Evolutionary conservation across 1,284 basidiomycete genomes (phyloP).

Genomic region (Ceraceosorus guamensis): DNA sequence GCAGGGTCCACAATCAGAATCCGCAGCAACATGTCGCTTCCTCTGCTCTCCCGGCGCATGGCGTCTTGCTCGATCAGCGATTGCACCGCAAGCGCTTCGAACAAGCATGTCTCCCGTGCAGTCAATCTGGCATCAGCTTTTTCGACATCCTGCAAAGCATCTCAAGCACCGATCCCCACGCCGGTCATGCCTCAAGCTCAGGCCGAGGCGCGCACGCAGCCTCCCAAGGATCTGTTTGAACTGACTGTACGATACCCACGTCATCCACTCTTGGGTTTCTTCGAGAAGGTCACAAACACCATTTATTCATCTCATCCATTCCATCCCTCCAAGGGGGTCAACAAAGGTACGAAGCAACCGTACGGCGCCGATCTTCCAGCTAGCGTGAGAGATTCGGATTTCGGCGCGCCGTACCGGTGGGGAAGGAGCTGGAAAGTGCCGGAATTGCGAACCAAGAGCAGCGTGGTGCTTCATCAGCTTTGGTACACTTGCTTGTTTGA

Average conservation of each 20-base stretch:
- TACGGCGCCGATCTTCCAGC: constrained; percentile 22
- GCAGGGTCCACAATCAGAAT: too few species aligned
- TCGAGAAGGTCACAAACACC: constrained; percentile 10
- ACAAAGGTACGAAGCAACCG: constrained; percentile 15
- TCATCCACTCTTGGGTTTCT: constrained; percentile 43
- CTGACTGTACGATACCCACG: constrained; percentile 20
- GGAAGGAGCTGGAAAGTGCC: constrained; percentile 35
- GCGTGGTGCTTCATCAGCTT: constrained; percentile 41
- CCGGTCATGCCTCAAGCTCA: not conserved
- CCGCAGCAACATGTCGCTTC: too few species aligned
- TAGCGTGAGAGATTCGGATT: constrained; percentile 20
- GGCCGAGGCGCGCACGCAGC: not conserved
- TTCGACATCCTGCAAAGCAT: too few species aligned
- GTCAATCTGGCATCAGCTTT: too few species aligned
- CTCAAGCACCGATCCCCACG: not conserved
- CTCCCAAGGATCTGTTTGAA: not conserved
- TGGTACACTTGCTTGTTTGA: constrained; percentile 46
- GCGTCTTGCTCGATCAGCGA: too few species aligned
- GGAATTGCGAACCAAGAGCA: constrained; percentile 40
- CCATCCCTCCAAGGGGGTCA: not conserved
- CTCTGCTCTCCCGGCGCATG: too few species aligned
- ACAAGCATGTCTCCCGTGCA: too few species aligned
- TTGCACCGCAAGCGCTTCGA: too few species aligned
- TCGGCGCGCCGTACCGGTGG: constrained; percentile 3
- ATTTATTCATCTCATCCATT: not conserved